Evolutionary conservation across 2,329 filamentous ascomycete species (phyloP).

Genomic region (Fusarium nelsonii): DNA sequence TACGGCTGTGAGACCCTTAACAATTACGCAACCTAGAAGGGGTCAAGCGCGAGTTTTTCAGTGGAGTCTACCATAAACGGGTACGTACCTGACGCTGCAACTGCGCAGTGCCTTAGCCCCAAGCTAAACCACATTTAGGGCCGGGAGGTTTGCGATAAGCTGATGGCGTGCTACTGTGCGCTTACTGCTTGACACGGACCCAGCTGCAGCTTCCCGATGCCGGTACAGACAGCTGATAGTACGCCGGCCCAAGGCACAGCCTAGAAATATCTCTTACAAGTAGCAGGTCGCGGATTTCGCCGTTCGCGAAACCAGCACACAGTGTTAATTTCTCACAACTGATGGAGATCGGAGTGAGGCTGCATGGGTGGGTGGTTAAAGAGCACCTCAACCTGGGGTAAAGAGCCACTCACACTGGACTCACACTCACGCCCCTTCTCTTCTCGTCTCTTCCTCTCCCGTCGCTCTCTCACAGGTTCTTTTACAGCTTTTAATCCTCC

Average conservation of each 20-base stretch:
- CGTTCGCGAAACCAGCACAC: constrained; percentile 34
- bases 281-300: constrained; percentile 42
- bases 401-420: constrained; percentile 47
- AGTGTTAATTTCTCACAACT: constrained; percentile 39
- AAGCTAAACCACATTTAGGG: constrained; percentile 43
- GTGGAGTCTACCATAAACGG: constrained; percentile 17
- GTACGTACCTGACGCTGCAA: constrained; percentile 40
- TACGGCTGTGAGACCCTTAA: constrained; percentile 38
- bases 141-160: constrained; percentile 49
- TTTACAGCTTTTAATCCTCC: constrained; percentile 42
- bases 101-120: constrained; percentile 31
- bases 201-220: constrained; percentile 19
- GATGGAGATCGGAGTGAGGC: constrained; percentile 36
- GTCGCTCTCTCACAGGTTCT: constrained; percentile 39
- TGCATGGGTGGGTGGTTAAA: constrained; percentile 33
- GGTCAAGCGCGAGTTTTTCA: constrained; percentile 34
- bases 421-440: constrained; percentile 42
- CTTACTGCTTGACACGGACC: constrained; percentile 23
- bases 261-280: constrained; percentile 32
- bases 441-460: constrained; percentile 39
- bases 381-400: constrained; percentile 39
- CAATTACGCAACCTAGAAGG: constrained; percentile 42
- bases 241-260: fast-evolving
- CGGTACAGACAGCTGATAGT: constrained; percentile 15
- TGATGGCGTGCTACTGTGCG: constrained; percentile 48